Base-by-base conservation (phyloP, 2,329 filamentous ascomycete genomes). In the Aspergillus sp. region DNA sequence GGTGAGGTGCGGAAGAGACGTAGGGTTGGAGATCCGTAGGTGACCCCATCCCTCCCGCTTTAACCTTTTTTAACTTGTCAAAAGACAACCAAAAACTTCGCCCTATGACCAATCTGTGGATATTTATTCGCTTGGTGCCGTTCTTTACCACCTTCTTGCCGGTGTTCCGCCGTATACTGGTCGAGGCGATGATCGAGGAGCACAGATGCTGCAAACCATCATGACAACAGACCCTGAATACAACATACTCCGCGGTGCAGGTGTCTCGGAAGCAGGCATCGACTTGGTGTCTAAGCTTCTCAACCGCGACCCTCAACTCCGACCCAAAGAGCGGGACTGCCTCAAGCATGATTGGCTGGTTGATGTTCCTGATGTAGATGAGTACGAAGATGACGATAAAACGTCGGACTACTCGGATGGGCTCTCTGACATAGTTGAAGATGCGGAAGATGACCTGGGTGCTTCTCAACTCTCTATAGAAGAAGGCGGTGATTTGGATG, bases 121-220 rank as follows among this genome's bases (percentile, higher is more conserved):
- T 70, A 90, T 97, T 61, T 99, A 95, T 93, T 98, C 95, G 0
- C 85, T 96, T 47, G 95, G 91, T 15, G 95, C 93, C 14, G 95
- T 99, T 1, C 77, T 98, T 6, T 99, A 92, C 77, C 95, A 90
- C 68, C 82, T 91, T 6, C 79, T 99, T n/a, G 92, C 89, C 5
- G 86, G 85, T 11, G 82, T 82, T 31, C 90, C 93, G 27, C 93
- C 95, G 0, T 98, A 91, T 71, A 88, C 88, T 27, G 92, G 90
- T 15, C 86, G 87, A 62, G 86, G 84, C 27, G 90, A 91, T 64
- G 86, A 89, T 51, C 88, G 86, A 62, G 90, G 93, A 60, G 87
- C 87, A 4, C 89, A 90, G 65, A 87, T 98, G 75, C 84, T 96
- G 47, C 73, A 73, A 43, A 90, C 87, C 62, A 95, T 98, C 70